These are phyloP conservation scores for Coleophoma cylindrospora DNA, from an alignment of 2,329 filamentous ascomycete genomes.

Conservation along the genomic window DNA sequence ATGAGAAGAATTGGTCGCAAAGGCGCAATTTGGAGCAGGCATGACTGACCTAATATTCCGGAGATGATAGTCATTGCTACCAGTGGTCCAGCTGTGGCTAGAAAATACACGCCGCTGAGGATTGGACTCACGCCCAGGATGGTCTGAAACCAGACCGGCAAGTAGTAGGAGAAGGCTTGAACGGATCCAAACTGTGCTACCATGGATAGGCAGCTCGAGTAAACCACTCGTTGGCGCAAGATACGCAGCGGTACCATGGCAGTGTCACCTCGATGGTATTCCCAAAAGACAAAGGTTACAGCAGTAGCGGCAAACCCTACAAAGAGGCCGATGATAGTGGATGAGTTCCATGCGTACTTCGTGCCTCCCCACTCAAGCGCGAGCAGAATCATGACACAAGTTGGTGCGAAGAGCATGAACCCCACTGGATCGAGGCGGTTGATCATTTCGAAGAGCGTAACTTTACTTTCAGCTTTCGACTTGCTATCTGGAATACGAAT, in stretches of 20 bases:
- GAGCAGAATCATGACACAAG: constrained; percentile 8
- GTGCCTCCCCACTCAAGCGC: constrained; percentile 27
- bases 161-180: constrained; percentile 33
- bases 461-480: constrained; percentile 4
- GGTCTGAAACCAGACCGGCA: constrained; percentile 44
- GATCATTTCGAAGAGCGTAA: neutral
- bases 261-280: too few relatives aligned
- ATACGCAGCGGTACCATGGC: too few relatives aligned
- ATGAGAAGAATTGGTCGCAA: constrained; percentile 47
- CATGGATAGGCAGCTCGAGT: constrained; percentile 17
- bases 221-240: too few relatives aligned
- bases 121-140: constrained; percentile 35
- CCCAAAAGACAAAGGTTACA: too few relatives aligned
- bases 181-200: constrained; percentile 18
- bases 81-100: constrained; percentile 27
- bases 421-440: constrained; percentile 3
- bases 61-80: constrained; percentile 18
- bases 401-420: neutral
- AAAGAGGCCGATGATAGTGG: too few relatives aligned
- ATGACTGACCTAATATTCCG: constrained; percentile 2
- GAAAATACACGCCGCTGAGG: constrained; percentile 36
- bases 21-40: constrained; percentile 36
- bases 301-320: too few relatives aligned
- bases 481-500: constrained; percentile 24
- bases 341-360: too few relatives aligned